Evolutionary conservation across 73 alveolate genomes (phyloP).

Genomic region (Paramecium caudatum): DNA sequence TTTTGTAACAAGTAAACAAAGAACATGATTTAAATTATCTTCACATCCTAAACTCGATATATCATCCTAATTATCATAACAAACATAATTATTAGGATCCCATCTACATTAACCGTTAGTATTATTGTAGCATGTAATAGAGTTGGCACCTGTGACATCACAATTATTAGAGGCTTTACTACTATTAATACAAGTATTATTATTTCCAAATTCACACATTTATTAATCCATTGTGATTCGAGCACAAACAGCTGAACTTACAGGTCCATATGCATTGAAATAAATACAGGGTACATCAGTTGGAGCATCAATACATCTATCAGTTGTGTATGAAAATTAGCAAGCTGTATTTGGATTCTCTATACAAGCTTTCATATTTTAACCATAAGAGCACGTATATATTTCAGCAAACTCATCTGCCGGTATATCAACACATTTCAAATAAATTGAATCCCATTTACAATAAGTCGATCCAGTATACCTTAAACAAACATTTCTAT

Average conservation of each 20-base stretch:
- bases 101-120: neutral
- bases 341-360: neutral
- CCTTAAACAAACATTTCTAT: conserved; percentile 2
- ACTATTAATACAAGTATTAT: too few relatives aligned
- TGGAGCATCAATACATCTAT: conserved; percentile 15
- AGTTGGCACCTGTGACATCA: conserved; percentile 16
- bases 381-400: neutral
- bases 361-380: neutral
- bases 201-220: neutral
- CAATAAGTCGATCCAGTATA: conserved; percentile 30
- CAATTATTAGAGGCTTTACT: neutral
- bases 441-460: neutral
- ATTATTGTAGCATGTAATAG: conserved; percentile 8
- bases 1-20: neutral
- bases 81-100: neutral
- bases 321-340: neutral
- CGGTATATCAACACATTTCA: neutral
- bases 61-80: neutral
- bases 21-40: neutral
- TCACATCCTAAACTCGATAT: neutral
- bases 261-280: neutral
- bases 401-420: neutral
- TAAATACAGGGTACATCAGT: neutral
- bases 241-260: neutral
- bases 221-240: neutral